A percentile compares a stretch with the other conserved stretches of the same genome.
Conservation (phyloP, 2,329 filamentous ascomycete species). For the Aspergillus awamori region DNA sequence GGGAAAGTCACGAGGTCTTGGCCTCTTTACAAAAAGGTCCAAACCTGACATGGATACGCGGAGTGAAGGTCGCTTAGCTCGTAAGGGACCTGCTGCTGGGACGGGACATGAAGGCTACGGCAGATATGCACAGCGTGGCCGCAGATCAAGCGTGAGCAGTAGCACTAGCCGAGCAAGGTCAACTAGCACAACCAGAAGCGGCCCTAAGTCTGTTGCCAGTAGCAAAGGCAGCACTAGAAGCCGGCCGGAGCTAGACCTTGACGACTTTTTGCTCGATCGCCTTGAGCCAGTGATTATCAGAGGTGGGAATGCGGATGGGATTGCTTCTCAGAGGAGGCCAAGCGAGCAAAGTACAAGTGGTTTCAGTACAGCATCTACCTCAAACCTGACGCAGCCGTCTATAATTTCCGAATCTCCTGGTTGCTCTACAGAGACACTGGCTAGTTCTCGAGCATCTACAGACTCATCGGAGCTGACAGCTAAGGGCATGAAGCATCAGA, state of each 20-base stretch:
- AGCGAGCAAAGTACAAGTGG: slow-evolving; percentile 45
- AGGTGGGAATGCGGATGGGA: slow-evolving; percentile 45
- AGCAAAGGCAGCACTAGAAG: slow-evolving; percentile 48
- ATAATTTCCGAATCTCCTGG: slow-evolving; percentile 30
- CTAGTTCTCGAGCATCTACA: slow-evolving; percentile 28
- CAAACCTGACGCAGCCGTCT: slow-evolving; percentile 25
- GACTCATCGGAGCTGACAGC: slow-evolving; percentile 12
- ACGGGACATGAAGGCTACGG: slow-evolving; percentile 79
- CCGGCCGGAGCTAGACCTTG: slow-evolving; percentile 47
- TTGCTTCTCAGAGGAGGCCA: slow-evolving; percentile 39
- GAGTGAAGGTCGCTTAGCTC: slow-evolving; percentile 57
- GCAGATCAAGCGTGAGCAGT: slow-evolving; percentile 47
- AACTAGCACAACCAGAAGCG: slow-evolving; percentile 44
- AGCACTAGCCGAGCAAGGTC: slow-evolving; percentile 45
- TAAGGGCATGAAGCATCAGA: neutral
- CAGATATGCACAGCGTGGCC: slow-evolving; percentile 50
- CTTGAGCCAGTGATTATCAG: slow-evolving; percentile 54
- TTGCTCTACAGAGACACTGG: slow-evolving; percentile 40
- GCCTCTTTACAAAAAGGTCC: slow-evolving; percentile 73
- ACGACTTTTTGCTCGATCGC: slow-evolving; percentile 52
- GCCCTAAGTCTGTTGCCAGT: slow-evolving; percentile 37
- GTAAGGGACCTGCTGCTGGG: slow-evolving; percentile 85
- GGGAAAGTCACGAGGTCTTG: slow-evolving; percentile 65
- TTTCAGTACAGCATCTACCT: slow-evolving; percentile 34
- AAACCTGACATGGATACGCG: slow-evolving; percentile 62